phyloP scores from a whole-genome alignment of 257 asterid genomes.

The Phtheirospermum japonicum region DNA sequence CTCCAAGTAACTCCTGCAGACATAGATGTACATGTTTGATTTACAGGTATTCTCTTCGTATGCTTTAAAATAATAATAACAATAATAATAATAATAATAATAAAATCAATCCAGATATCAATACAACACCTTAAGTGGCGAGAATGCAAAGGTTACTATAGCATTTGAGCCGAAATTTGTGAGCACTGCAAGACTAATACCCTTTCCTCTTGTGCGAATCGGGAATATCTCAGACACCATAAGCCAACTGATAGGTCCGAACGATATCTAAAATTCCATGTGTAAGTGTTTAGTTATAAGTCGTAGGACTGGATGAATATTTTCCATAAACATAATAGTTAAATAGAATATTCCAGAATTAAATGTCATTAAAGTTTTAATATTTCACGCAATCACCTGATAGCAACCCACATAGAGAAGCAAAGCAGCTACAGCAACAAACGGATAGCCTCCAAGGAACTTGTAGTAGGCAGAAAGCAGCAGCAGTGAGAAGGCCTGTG shows the following conservation, averaged over 20 bases:
- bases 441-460: conserved; percentile 76
- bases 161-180: conserved; percentile 95
- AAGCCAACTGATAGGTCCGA: conserved; percentile 99
- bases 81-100: background rate
- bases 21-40: background rate
- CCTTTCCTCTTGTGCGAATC: conserved; percentile 90
- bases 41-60: background rate
- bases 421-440: conserved; percentile 87
- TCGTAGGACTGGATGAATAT: background rate
- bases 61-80: background rate
- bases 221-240: conserved; percentile 99
- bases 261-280: conserved; percentile 62
- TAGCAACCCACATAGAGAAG: conserved; percentile 96
- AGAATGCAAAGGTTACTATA: conserved; percentile 92
- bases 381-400: conserved; percentile 52
- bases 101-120: too few species aligned
- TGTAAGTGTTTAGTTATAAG: background rate
- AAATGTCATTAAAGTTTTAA: conserved; percentile 7
- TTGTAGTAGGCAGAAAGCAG: conserved; percentile 96
- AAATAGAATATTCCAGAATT: background rate
- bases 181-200: conserved; percentile 96
- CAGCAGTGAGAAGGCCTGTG: conserved; percentile 80
- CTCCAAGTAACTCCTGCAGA: conserved; percentile 83
- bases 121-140: conserved; percentile 69
- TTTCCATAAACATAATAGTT: background rate